Evolutionary conservation across 441 rosid species (phyloP).

Genomic region (Metrosideros polymorpha): DNA sequence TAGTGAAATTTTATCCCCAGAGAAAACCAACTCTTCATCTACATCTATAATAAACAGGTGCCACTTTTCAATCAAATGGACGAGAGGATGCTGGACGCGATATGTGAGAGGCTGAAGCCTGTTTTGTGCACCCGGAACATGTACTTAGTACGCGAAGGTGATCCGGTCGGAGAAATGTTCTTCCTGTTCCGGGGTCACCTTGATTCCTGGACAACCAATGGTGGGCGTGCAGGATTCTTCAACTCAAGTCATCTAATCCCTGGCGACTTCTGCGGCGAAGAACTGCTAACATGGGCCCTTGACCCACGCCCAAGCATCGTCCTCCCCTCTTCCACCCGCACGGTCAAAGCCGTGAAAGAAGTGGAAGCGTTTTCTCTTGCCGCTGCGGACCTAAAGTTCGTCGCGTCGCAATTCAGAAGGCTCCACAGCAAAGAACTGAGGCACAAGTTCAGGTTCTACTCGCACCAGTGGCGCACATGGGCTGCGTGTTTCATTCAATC

Average conservation of each 20-base stretch:
- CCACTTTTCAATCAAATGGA: conserved; percentile 69
- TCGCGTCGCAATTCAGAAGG: conserved; percentile 53
- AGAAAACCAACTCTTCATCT: background rate
- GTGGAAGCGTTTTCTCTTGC: conserved; percentile 60
- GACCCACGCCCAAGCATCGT: conserved; percentile 51
- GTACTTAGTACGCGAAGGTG: conserved; percentile 52
- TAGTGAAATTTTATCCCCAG: background rate
- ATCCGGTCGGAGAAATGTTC: conserved; percentile 58
- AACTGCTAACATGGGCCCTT: conserved; percentile 60
- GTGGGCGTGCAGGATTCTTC: conserved; percentile 58
- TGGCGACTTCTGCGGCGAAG: conserved; percentile 64
- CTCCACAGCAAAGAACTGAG: conserved; percentile 50
- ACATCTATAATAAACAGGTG: conserved; percentile 23
- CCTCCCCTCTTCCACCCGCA: conserved; percentile 54
- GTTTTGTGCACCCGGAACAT: conserved; percentile 50
- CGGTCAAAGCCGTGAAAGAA: conserved; percentile 53
- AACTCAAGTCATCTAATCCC: conserved; percentile 52
- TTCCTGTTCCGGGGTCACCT: conserved; percentile 58
- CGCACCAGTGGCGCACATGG: conserved; percentile 71
- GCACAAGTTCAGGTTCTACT: conserved; percentile 57
- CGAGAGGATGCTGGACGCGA: conserved; percentile 55
- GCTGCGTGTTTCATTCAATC: conserved; percentile 59
- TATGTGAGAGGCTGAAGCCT: conserved; percentile 56
- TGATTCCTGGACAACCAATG: conserved; percentile 61
- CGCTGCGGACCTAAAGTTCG: conserved; percentile 57